Percentiles rank a stretch among this genome's conserved stretches.
Evolutionary conservation across 139 green algal species (phyloP).

Genomic region (Edaphochlamys debaryana): DNA sequence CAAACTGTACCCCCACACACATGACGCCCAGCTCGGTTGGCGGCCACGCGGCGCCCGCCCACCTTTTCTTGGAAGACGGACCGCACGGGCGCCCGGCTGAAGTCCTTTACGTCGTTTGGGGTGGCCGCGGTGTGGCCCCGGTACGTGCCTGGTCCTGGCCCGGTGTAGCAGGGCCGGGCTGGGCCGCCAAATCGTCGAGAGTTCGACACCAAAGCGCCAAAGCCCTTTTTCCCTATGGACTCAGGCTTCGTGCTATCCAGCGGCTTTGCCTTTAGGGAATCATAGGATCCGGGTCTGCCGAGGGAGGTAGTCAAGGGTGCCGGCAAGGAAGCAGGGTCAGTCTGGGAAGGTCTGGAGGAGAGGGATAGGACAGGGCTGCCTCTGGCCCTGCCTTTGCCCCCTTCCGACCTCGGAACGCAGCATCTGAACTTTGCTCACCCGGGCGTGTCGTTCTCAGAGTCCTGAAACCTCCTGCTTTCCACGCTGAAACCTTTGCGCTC

Average conservation of each 20-base stretch:
- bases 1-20: no score
- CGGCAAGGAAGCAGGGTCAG: neutral
- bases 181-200: neutral
- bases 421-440: slow-evolving; percentile 21
- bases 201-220: slow-evolving; percentile 3
- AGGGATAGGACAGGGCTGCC: no score
- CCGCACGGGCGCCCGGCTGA: slow-evolving; percentile 16
- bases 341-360: no score
- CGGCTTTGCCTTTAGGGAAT: neutral
- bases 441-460: slow-evolving; percentile 5
- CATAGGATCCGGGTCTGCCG: slow-evolving; percentile 23
- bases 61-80: slow-evolving; percentile 30
- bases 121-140: neutral
- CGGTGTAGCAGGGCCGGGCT: slow-evolving; percentile 21
- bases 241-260: neutral
- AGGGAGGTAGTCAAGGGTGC: no score
- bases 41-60: neutral
- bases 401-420: neutral
- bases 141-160: slow-evolving; percentile 12
- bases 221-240: slow-evolving; percentile 36
- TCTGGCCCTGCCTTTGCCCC: neutral
- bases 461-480: slow-evolving; percentile 15
- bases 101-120: slow-evolving; percentile 2
- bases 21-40: neutral
- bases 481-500: slow-evolving; percentile 32